Evolutionary conservation across 2,329 filamentous ascomycete species (phyloP).

Genomic region (Delphinella strobiligena): DNA sequence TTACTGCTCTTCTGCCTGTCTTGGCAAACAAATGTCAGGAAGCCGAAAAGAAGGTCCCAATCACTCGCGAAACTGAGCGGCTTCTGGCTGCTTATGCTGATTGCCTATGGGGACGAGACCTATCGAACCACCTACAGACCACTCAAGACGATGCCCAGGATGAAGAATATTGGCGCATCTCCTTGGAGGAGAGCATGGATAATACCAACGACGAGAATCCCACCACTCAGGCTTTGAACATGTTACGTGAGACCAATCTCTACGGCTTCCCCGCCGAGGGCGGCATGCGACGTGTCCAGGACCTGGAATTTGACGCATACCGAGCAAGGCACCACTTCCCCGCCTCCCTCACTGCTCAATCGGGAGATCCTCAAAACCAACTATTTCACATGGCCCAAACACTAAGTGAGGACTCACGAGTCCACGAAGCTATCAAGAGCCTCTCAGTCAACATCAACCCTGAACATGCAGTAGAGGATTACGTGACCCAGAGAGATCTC

Average conservation of each 20-base stretch:
- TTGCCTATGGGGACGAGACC: slow-evolving; percentile 3
- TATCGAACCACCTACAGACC: slow-evolving; percentile 1
- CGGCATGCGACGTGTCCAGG: slow-evolving; percentile 2
- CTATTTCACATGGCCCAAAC: not conserved
- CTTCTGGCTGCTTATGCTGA: slow-evolving; percentile 6
- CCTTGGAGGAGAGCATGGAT: not conserved
- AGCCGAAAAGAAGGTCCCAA: not conserved
- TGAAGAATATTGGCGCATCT: not conserved
- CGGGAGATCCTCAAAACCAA: not conserved
- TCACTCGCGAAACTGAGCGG: slow-evolving; percentile 3
- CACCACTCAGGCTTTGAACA: not conserved
- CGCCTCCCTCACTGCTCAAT: not conserved
- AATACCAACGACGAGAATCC: not conserved
- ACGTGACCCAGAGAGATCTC: too few relatives aligned
- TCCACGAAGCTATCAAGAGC: too few relatives aligned
- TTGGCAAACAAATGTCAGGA: not conserved
- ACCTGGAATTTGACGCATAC: slow-evolving; percentile 2
- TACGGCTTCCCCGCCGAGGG: not conserved
- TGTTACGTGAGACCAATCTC: not conserved
- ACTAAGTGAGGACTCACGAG: too few relatives aligned
- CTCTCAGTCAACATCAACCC: too few relatives aligned
- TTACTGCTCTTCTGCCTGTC: not conserved
- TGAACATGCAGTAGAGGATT: too few relatives aligned
- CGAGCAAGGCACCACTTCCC: not conserved
- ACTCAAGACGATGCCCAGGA: not conserved